phyloP scores from a whole-genome alignment of 1,284 basidiomycete species.

The Ceratobasidium sp. region DNA sequence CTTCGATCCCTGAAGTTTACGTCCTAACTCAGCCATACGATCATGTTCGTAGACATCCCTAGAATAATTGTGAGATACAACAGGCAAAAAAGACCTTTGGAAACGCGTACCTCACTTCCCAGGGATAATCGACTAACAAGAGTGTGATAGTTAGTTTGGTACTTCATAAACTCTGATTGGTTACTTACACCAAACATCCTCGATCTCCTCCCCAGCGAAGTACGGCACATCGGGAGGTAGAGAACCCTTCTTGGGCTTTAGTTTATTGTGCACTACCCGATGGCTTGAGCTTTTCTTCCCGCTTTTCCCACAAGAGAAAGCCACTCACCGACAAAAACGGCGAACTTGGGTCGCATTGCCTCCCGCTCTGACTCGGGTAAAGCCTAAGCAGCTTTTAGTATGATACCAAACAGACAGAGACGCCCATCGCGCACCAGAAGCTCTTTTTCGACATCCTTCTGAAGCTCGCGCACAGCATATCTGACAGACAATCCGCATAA shows the following conservation, averaged over 20 bases:
- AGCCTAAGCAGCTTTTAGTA: slow-evolving; percentile 28
- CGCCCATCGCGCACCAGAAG: slow-evolving; percentile 52
- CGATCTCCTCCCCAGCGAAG: slow-evolving; percentile 52
- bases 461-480: slow-evolving; percentile 86
- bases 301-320: neutral
- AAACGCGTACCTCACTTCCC: slow-evolving; percentile 71
- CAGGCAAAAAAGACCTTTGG: slow-evolving; percentile 30
- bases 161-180: slow-evolving; percentile 42
- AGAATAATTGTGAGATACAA: slow-evolving; percentile 36
- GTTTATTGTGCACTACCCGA: slow-evolving; percentile 85
- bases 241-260: slow-evolving; percentile 80
- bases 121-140: slow-evolving; percentile 79
- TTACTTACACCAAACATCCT: slow-evolving; percentile 61
- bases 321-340: slow-evolving; percentile 72
- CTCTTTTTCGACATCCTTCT: slow-evolving; percentile 84
- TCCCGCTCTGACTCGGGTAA: slow-evolving; percentile 76
- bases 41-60: slow-evolving; percentile 84
- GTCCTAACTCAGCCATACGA: slow-evolving; percentile 56
- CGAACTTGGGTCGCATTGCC: slow-evolving; percentile 79
- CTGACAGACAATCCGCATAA: slow-evolving; percentile 52
- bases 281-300: neutral
- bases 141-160: slow-evolving; percentile 26
- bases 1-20: slow-evolving; percentile 47
- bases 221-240: slow-evolving; percentile 73
- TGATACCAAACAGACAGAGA: neutral